These are phyloP conservation scores for Microbotryum intermedium DNA, from an alignment of 1,284 basidiomycete species.

Conservation along the genomic window DNA sequence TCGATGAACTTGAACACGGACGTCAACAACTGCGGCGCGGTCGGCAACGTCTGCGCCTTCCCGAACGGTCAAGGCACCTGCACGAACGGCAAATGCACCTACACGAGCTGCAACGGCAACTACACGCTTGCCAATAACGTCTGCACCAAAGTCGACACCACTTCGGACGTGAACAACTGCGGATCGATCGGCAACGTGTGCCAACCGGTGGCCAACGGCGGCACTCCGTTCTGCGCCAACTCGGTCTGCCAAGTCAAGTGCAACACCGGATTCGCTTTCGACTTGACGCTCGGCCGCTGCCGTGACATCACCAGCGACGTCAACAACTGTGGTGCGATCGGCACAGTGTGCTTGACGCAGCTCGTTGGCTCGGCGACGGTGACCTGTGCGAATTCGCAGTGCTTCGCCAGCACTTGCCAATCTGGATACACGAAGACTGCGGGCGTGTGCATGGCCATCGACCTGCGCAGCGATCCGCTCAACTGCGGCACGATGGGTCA, in stretches of 20 bases:
- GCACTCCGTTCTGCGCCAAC: conserved; percentile 8
- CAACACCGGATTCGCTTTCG: conserved; percentile 18
- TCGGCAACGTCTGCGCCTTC: conserved; percentile 5
- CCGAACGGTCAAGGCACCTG: conserved; percentile 3
- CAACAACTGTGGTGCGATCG: conserved; percentile 25
- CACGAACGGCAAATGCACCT: conserved; percentile 1
- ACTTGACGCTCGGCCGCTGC: conserved; percentile 7
- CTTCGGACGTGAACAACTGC: conserved; percentile 8
- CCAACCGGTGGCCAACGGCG: conserved; percentile 20
- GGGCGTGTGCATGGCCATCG: conserved; percentile 2
- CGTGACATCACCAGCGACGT: conserved; percentile 5
- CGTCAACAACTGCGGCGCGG: conserved; percentile 6
- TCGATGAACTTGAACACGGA: conserved; percentile 1
- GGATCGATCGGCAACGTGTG: conserved; percentile 17
- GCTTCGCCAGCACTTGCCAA: conserved; percentile 3
- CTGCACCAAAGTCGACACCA: neutral
- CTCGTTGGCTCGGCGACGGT: neutral
- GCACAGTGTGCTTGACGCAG: conserved; percentile 4
- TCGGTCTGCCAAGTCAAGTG: conserved; percentile 19
- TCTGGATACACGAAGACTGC: conserved; percentile 3
- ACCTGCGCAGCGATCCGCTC: neutral
- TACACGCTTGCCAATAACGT: neutral
- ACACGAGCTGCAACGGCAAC: neutral
- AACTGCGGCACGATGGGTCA: conserved; percentile 4
- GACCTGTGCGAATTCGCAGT: neutral